phyloP scores from a whole-genome alignment of 805 yeast species.

The Lipomyces starkeyi region DNA sequence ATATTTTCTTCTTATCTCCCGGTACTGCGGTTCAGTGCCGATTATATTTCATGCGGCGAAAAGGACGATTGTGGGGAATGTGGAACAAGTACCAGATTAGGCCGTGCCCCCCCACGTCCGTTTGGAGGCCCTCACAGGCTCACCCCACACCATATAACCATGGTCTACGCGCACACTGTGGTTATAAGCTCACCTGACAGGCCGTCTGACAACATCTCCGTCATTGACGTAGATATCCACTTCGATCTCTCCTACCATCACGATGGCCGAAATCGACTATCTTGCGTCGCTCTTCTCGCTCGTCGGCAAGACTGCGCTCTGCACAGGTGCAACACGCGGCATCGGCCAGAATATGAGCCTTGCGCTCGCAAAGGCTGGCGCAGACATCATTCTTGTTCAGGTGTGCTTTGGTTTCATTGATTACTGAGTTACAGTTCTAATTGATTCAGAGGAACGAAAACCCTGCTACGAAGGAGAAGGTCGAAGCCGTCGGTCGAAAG shows the following conservation, averaged over 20 bases:
- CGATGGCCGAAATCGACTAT: constrained; percentile 9
- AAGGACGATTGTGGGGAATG: not conserved
- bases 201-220: not conserved
- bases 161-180: not conserved
- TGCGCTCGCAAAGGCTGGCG: constrained; percentile 60
- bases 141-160: not conserved
- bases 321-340: constrained; percentile 65
- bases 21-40: no score
- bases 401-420: constrained; percentile 14
- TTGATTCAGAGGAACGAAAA: constrained; percentile 25
- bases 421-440: not conserved
- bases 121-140: not conserved
- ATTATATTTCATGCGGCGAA: no score
- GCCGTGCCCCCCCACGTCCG: not conserved
- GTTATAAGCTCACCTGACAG: no score
- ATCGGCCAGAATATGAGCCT: constrained; percentile 60
- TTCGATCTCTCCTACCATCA: not conserved
- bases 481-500: constrained; percentile 43
- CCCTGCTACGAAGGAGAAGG: constrained; percentile 41
- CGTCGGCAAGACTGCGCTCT: constrained; percentile 51
- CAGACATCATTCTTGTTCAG: constrained; percentile 51
- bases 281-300: constrained; percentile 46
- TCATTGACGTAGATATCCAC: not conserved
- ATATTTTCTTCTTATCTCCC: not conserved
- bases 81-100: not conserved